A percentile compares a stretch with the other conserved stretches of the same genome.
Evolutionary conservation across 306 rosid genomes (phyloP).

Genomic region (Castanospermum australe): DNA sequence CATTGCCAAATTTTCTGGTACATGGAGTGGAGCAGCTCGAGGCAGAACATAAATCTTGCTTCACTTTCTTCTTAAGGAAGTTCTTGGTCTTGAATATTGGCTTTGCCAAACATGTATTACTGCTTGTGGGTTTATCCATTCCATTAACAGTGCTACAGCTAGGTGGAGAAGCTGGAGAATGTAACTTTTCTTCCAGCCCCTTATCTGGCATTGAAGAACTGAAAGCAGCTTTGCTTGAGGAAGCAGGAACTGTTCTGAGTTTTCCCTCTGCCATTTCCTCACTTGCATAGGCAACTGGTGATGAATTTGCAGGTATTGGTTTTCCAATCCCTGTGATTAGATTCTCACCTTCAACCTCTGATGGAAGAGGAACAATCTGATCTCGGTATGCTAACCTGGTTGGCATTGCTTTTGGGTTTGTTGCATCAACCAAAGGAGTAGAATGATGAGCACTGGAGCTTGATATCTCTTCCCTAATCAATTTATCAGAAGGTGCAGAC

Average conservation of each 20-base stretch:
- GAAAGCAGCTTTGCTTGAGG: conserved; percentile 40
- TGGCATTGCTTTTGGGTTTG: conserved; percentile 30
- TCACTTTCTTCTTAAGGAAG: conserved; percentile 63
- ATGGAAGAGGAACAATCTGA: conserved; percentile 46
- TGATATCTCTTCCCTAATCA: conserved; percentile 30
- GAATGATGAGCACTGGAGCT: conserved; percentile 40
- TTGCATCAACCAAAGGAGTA: conserved; percentile 23
- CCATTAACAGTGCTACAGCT: conserved; percentile 43
- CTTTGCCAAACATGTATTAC: conserved; percentile 54
- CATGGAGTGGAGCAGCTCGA: conserved; percentile 43
- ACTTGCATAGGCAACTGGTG: conserved; percentile 25
- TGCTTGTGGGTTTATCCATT: conserved; percentile 59
- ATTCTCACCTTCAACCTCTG: conserved; percentile 42
- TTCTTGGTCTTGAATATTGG: conserved; percentile 62
- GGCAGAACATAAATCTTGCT: conserved; percentile 53
- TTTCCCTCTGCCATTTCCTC: conserved; percentile 43
- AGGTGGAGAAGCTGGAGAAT: conserved; percentile 47
- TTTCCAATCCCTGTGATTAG: conserved; percentile 22
- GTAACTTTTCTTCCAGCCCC: conserved; percentile 40
- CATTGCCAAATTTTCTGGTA: conserved; percentile 34
- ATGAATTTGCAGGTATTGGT: conserved; percentile 26
- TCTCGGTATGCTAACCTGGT: conserved; percentile 44
- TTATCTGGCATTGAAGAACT: conserved; percentile 39
- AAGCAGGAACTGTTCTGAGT: conserved; percentile 40
- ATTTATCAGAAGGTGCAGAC: conserved; percentile 47